These are phyloP conservation scores for Pestalotiopsis sp. DNA, from an alignment of 2,329 filamentous ascomycete genomes.

Conservation along the genomic window DNA sequence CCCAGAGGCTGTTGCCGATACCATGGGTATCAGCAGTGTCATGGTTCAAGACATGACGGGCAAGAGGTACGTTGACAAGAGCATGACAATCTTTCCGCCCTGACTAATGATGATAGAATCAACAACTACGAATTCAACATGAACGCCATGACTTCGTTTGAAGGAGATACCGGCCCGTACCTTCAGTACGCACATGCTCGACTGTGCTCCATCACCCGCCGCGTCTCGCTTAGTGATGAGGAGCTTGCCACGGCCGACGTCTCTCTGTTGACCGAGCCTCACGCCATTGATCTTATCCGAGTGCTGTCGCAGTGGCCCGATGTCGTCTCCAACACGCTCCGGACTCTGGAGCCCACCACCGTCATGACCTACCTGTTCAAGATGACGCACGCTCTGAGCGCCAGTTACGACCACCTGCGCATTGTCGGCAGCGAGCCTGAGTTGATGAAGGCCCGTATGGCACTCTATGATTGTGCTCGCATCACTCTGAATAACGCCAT, in stretches of 20 bases:
- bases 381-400: conserved; percentile 80
- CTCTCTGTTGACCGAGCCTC: conserved; percentile 61
- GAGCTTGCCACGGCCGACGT: conserved; percentile 55
- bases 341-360: conserved; percentile 76
- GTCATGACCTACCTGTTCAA: conserved; percentile 62
- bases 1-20: conserved; percentile 81
- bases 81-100: neutral
- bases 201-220: conserved; percentile 49
- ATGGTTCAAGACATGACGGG: conserved; percentile 99
- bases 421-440: conserved; percentile 79
- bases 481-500: conserved; percentile 83
- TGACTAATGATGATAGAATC: conserved; percentile 34
- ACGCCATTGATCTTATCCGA: conserved; percentile 64
- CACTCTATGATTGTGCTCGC: conserved; percentile 75
- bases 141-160: conserved; percentile 72
- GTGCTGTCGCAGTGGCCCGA: conserved; percentile 85
- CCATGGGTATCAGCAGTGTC: conserved; percentile 87
- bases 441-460: conserved; percentile 72
- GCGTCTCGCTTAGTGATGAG: conserved; percentile 33
- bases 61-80: conserved; percentile 66
- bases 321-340: conserved; percentile 79
- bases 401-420: conserved; percentile 79
- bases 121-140: conserved; percentile 66
- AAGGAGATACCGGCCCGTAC: conserved; percentile 74
- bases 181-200: conserved; percentile 72